A percentile compares a stretch with the other conserved stretches of the same genome.
Conservation (phyloP, 495 filamentous ascomycete genomes). For the Neurospora hispaniola region DNA sequence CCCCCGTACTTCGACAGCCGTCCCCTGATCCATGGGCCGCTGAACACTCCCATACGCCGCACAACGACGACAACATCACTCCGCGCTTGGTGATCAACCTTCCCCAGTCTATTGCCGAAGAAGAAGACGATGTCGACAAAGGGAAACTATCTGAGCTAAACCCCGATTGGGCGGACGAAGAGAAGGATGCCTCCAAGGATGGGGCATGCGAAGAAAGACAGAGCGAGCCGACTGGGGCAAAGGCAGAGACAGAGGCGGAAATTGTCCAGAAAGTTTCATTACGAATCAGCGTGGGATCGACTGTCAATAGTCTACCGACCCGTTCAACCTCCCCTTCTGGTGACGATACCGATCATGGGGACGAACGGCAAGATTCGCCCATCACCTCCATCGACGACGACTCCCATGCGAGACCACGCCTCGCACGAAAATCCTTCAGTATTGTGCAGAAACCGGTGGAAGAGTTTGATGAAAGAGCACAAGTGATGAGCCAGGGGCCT, state of each 20-base stretch:
- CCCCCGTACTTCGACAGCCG: slow-evolving; percentile 30
- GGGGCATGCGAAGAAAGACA: not conserved
- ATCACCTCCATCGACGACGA: slow-evolving; percentile 47
- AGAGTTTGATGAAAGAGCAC: slow-evolving; percentile 36
- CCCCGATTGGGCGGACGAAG: not conserved
- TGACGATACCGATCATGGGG: slow-evolving; percentile 29
- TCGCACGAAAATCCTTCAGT: slow-evolving; percentile 21
- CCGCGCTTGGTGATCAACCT: slow-evolving; percentile 14
- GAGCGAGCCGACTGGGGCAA: not conserved
- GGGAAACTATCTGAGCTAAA: not conserved
- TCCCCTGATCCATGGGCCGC: slow-evolving; percentile 43
- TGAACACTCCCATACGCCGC: slow-evolving; percentile 16
- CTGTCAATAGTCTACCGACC: slow-evolving; percentile 9
- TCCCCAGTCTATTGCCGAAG: slow-evolving; percentile 3
- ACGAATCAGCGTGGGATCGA: slow-evolving; percentile 10
- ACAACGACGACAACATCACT: slow-evolving; percentile 8
- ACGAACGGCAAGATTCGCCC: slow-evolving; percentile 35
- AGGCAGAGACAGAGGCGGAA: not conserved
- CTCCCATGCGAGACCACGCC: slow-evolving; percentile 18
- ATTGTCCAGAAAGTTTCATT: slow-evolving; percentile 1
- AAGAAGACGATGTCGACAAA: not conserved
- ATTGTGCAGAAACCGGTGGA: slow-evolving; percentile 39
- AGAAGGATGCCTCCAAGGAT: not conserved
- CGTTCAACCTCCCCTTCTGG: slow-evolving; percentile 31
- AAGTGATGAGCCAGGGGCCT: slow-evolving; percentile 23